Evolutionary conservation across 2,329 filamentous ascomycete species (phyloP).

Genomic region (Colletotrichum incanum): DNA sequence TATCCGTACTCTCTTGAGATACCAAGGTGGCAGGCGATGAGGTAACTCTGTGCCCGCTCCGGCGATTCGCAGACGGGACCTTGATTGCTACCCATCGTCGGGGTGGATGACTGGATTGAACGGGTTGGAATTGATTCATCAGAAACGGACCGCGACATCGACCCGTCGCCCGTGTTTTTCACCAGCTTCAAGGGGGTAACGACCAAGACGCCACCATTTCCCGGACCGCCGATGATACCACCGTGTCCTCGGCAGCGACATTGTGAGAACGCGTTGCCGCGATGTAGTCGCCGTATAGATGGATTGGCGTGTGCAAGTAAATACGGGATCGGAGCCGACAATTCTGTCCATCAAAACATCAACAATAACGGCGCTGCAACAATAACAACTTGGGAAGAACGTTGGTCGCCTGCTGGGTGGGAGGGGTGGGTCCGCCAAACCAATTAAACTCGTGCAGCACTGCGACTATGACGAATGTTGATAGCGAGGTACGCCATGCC

Average conservation of each 20-base stretch:
- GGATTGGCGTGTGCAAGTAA: slow-evolving; percentile 5
- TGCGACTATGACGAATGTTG: slow-evolving; percentile 24
- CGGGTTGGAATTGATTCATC: slow-evolving; percentile 12
- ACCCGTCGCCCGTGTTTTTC: neutral
- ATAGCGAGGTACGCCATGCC: slow-evolving; percentile 17
- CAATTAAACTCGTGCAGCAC: slow-evolving; percentile 22
- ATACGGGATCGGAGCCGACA: neutral
- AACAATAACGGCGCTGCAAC: slow-evolving; percentile 15
- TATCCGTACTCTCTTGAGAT: neutral
- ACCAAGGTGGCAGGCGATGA: slow-evolving; percentile 11
- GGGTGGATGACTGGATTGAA: neutral
- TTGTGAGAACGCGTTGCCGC: neutral
- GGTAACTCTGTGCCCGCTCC: slow-evolving; percentile 14
- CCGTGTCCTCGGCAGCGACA: slow-evolving; percentile 3
- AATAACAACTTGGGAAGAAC: slow-evolving; percentile 29
- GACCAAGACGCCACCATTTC: slow-evolving; percentile 13
- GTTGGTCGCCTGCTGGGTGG: neutral
- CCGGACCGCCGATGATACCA: neutral
- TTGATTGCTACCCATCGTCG: slow-evolving; percentile 26
- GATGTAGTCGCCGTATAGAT: slow-evolving; percentile 16
- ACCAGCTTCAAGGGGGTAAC: slow-evolving; percentile 16
- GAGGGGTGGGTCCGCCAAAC: slow-evolving; percentile 7
- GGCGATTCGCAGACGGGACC: neutral
- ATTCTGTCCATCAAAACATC: slow-evolving; percentile 22
- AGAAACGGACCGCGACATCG: slow-evolving; percentile 13